Base-by-base conservation (phyloP, 2,329 filamentous ascomycete species). In the Graphilbum ipis-grandicollis region DNA sequence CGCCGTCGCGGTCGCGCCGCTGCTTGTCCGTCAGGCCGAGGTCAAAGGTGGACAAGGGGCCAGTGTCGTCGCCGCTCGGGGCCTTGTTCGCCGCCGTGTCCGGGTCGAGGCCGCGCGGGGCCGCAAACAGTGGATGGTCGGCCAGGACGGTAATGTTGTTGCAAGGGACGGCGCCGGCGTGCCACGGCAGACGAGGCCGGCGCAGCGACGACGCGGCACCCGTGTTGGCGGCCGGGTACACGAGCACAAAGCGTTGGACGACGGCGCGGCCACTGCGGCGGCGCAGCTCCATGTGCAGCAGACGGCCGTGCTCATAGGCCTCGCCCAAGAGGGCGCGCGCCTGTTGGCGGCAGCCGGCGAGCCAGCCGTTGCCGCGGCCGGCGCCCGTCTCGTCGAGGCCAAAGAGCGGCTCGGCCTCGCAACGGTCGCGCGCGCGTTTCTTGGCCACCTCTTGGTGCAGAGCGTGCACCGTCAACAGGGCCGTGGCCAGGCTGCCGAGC, bases 11-110 rank as follows among this genome's bases (percentile, higher is more conserved):
- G 35, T 93, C 88, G 44, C 68, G 66, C 47, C 80, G 71, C 60
- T 98, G 90, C 60, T 90, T 85, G 41, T 93, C 88, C 15, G 88
- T 96, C 41, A 98, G 60, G 0, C 79, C 77, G 4, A 98, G 58
- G 44, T 80, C 79, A 52, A 98, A 98, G 0, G 88, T 93, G 9
- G 80, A 79, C 47, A 74, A 71, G 5, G 71, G 69, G 40, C 72
- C 63, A 21, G 67, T 67, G 18, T 68, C 68, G 2, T 53, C 66
- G 2, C 31, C 40, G 19, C n/a, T n/a, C n/a, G n/a, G n/a, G n/a
- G n/a, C n/a, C n/a, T n/a, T n/a, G n/a, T n/a, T n/a, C n/a, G n/a
- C n/a, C n/a, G n/a, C n/a, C n/a, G 19, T 29, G n/a, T 43, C 47
- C 1, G 48, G 49, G 3, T 55, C 53, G 3, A 52, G 52, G 9